phyloP scores from a whole-genome alignment of 2,329 filamentous ascomycete species.

The Lasiodiplodia sp. region DNA sequence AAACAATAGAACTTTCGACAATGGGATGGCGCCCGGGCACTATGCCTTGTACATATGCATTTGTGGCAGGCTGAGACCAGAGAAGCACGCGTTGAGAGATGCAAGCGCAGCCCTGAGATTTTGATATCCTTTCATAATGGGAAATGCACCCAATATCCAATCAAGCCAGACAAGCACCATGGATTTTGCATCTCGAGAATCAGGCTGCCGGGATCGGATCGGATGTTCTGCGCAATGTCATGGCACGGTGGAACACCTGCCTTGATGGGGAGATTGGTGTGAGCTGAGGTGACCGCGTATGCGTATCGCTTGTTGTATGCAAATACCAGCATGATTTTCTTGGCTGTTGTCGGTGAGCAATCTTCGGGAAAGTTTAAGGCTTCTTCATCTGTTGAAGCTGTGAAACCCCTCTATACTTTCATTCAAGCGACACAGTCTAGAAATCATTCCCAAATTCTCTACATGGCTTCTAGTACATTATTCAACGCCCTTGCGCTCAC shows the following conservation, averaged over 20 bases:
- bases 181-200: background rate
- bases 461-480: background rate
- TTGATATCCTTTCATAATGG: slow-evolving; percentile 7
- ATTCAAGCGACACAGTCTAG: background rate
- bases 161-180: background rate
- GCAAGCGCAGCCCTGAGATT: slow-evolving; percentile 5
- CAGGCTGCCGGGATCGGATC: background rate
- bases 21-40: slow-evolving; percentile 3
- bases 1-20: slow-evolving; percentile 9
- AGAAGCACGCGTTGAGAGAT: background rate
- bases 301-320: background rate
- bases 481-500: background rate
- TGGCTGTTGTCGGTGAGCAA: background rate
- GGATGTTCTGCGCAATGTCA: background rate
- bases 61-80: background rate
- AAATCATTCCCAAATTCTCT: background rate
- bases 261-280: background rate
- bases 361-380: background rate
- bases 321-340: background rate
- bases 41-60: slow-evolving; percentile 7
- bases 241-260: background rate
- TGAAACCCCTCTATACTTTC: background rate
- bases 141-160: background rate
- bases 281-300: background rate
- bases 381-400: background rate